Evolutionary conservation across 2,329 filamentous ascomycete species (phyloP), one percentile per base, ranked within the genome.

Genomic region (Periglandula ipomoeae): DNA sequence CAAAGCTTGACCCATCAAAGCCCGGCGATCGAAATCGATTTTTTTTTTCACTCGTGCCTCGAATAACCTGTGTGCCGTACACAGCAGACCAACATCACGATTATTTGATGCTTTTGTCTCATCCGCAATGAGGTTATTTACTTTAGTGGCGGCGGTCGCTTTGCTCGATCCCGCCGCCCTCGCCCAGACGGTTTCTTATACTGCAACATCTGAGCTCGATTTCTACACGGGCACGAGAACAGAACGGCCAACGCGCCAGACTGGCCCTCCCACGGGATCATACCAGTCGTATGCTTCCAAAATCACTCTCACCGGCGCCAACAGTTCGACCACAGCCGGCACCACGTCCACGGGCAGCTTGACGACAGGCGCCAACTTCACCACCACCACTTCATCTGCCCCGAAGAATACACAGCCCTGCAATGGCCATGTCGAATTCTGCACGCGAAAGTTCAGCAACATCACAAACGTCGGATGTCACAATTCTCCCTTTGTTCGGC

Each of bases 371-470:
- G 65, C 66, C 37, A 72, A 70, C 54, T 61, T 65, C 45, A 68
- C 67, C 50, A 65, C 66, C 10, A 58, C 67, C 15, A 66, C 61
- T 8, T 52, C 62, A 60, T 43, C 55, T 23, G 55, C 67, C 45
- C 74, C 82, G 1, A 79, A 76, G 41, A 91, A 90, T 64, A 90
- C 85, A 0, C 81, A 81, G 51, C 82, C 86, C 4, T 94, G 88
- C 73, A 94, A 94, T 66, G 81, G 82, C 63, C 81, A 87, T 56
- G 68, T 84, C 22, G 86, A 91, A 65, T 82, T 93, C 58, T 94
- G 88, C 70, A 68, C 67, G 5, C 79, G 87, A 51, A 82, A 80
- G 57, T 94, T 89, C 66, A 81, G 84, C 72, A 90, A 93, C 64
- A 84, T 93, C 65, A 90, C 87, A 49, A 75, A 86, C 58, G 78